Base-by-base conservation (phyloP, 129 eudicot genomes). In the Flaveria linearis region DNA sequence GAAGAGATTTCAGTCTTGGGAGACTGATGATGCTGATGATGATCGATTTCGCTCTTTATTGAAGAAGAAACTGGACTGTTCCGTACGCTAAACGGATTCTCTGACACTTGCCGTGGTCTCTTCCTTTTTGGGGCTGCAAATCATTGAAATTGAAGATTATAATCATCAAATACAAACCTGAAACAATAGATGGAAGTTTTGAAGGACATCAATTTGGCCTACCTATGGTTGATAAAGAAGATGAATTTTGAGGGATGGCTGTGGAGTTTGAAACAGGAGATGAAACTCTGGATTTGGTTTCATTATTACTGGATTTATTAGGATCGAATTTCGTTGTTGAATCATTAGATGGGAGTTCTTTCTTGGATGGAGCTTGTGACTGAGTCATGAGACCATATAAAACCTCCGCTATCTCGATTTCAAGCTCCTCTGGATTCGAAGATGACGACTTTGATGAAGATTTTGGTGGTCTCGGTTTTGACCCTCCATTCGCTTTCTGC, bases 321-420 rank as follows among this genome's bases (percentile, higher is more conserved):
- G 41, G 5, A 36, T 36, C 41, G 7, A 36, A 36, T 5, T 36
- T 91, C 18, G 71, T 56, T 22, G 77, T 51, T 0, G 86, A 76
- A 77, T 89, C 96, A 75, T 61, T 82, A 1, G 85, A 56, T 52
- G 62, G 68, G 14, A 75, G 50, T 20, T 87, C 91, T 58, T 89
- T 88, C 72, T 87, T 91, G 0, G 90, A 80, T 22, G 96, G 96
- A 57, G 80, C 92, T 73, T 90, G 98, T 4, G 97, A 86, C 42
- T 91, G 97, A 60, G 90, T 91, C 94, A 81, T 95, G 77, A 91
- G 83, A 11, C 97, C 99, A 46, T 89, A 91, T 61, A 95, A 82
- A 8, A 95, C 97, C 84, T 95, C 97, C 0, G 99, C 99, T 16
- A 95, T 92, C 78, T 95, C 99, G 26, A 95, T 91, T 85, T 95